A percentile compares a stretch with the other conserved stretches of the same genome.
Evolutionary conservation across 495 filamentous ascomycete species (phyloP).

Genomic region (Thozetella sp.): DNA sequence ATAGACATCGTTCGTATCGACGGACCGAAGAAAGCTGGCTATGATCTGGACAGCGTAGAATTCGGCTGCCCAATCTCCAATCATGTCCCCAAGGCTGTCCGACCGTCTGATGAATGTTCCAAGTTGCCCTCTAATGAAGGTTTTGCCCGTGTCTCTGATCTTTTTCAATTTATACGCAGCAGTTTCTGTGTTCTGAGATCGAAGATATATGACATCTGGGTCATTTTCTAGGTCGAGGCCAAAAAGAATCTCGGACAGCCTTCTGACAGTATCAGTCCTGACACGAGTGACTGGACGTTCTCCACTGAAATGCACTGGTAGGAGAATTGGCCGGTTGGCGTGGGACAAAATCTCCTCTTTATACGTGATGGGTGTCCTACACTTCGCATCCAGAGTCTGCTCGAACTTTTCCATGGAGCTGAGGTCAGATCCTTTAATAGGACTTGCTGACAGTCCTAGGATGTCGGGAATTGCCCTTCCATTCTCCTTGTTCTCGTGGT

Average conservation of each 20-base stretch:
- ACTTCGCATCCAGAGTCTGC: slow-evolving; percentile 63
- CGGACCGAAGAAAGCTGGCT: slow-evolving; percentile 34
- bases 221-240: slow-evolving; percentile 58
- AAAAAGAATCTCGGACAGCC: slow-evolving; percentile 20
- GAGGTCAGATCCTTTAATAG: slow-evolving; percentile 52
- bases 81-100: slow-evolving; percentile 51
- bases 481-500: slow-evolving; percentile 37
- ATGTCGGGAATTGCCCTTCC: slow-evolving; percentile 56
- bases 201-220: slow-evolving; percentile 59
- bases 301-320: slow-evolving; percentile 17
- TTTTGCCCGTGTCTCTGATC: slow-evolving; percentile 44
- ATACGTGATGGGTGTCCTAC: slow-evolving; percentile 61
- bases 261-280: slow-evolving; percentile 9
- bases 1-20: slow-evolving; percentile 23
- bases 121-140: slow-evolving; percentile 61
- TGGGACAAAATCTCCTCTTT: slow-evolving; percentile 59
- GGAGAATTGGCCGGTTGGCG: slow-evolving; percentile 58
- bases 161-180: slow-evolving; percentile 34
- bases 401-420: slow-evolving; percentile 54
- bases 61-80: slow-evolving; percentile 64
- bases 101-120: slow-evolving; percentile 47
- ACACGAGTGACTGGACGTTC: slow-evolving; percentile 35
- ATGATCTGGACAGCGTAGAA: slow-evolving; percentile 61
- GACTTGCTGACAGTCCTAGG: slow-evolving; percentile 73
- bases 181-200: slow-evolving; percentile 25